Base-by-base conservation (phyloP, 176 grass and related monocot genomes). In the Rhynchospora pubera region DNA sequence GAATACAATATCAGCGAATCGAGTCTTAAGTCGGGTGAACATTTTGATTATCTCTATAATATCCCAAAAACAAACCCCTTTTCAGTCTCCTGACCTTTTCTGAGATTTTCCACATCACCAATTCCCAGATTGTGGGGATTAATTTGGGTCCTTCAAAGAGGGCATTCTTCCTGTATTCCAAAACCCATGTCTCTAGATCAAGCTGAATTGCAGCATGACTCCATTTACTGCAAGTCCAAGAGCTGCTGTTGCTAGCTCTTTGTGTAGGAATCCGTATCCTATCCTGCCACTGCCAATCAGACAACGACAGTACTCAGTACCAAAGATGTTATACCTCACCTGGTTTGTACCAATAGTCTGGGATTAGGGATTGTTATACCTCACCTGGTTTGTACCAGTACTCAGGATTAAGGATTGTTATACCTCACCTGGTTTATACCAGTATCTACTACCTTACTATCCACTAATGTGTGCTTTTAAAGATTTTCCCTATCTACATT, bases 141-240 rank as follows among this genome's bases (percentile, higher is more conserved):
- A 99, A 60, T 74, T 89, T 90, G 3, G 82, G 87, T 14, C 91
- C 93, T 84, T 93, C 86, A 62, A 99, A 91, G 11, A 93, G 24
- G 42, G 81, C 77, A 46, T 85, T 90, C 72, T 86, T 87, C 80
- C 88, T 85, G 68, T 99, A 95, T 84, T 96, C 97, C 77, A 93
- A 77, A 2, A 99, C 87, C 97, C 91, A 99, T 7, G 93, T 99
- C 58, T 90, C 60, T 6, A 84, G 77, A 21, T 93, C 84, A 32
- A 99, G 70, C 62, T 86, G 85, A 81, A 99, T 58, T 23, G 87
- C 92, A 8, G 53, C 76, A 0, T 73, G 50, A 52, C 82, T 85
- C 84, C 81, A 83, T 50, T 83, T 85, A 5, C 23, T 47, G 77
- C 85, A 87, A 62, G 66, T 76, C 93, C 93, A 99, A 4, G 93